Percentiles rank a stretch among this genome's conserved stretches.
phyloP scores from a whole-genome alignment of 805 yeast genomes.

The Barnettozyma pratensis region DNA sequence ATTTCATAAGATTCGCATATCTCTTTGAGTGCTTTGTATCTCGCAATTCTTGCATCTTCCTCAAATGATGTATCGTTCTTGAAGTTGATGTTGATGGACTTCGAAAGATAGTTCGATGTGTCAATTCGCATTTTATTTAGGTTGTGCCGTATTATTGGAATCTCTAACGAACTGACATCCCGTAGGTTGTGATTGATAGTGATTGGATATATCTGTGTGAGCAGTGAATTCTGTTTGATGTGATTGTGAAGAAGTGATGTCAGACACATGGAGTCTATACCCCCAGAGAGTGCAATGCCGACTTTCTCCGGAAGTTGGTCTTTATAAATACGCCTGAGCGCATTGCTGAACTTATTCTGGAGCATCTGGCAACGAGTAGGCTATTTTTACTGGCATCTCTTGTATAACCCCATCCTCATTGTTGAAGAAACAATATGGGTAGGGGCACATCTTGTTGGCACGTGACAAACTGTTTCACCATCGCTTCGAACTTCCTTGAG shows the following conservation, averaged over 20 bases:
- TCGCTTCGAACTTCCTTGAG: no score
- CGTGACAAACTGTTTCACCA: no score
- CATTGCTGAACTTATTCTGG: background rate
- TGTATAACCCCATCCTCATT: no score
- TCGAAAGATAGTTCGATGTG: constrained; percentile 26
- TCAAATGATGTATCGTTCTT: constrained; percentile 39
- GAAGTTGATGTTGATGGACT: constrained; percentile 23
- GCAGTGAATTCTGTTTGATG: constrained; percentile 24
- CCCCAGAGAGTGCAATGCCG: constrained; percentile 69
- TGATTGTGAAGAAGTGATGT: constrained; percentile 43
- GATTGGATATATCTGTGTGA: constrained; percentile 42
- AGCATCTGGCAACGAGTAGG: background rate
- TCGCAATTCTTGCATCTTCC: constrained; percentile 48
- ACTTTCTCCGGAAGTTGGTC: constrained; percentile 26
- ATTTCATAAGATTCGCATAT: constrained; percentile 35
- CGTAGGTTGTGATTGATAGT: constrained; percentile 66
- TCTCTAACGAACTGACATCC: constrained; percentile 20
- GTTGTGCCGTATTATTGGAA: constrained; percentile 22
- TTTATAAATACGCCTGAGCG: background rate
- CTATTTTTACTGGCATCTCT: no score
- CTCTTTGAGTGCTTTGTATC: constrained; percentile 41
- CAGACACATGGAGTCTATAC: constrained; percentile 75
- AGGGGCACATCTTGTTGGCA: no score
- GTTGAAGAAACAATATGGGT: no score
- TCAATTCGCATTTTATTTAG: constrained; percentile 14